These are phyloP conservation scores for Pyrenochaeta sp. DNA, from an alignment of 2,329 filamentous ascomycete genomes.

Conservation along the genomic window DNA sequence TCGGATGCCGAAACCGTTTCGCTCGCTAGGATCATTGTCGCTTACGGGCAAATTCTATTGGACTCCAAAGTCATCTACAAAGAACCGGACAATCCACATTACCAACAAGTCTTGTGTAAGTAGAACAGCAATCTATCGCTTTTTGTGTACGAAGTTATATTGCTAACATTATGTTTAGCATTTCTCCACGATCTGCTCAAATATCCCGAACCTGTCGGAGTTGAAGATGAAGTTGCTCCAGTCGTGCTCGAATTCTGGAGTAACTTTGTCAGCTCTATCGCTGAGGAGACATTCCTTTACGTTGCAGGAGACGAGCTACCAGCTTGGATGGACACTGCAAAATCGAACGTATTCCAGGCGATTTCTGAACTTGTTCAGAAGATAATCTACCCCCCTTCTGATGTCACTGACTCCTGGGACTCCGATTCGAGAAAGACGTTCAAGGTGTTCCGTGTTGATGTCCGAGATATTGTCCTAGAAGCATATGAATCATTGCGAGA, in stretches of 20 bases:
- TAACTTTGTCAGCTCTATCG: conserved; percentile 74
- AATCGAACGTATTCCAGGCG: conserved; percentile 68
- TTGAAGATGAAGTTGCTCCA: conserved; percentile 78
- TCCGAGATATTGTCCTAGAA: conserved; percentile 79
- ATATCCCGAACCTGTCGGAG: conserved; percentile 71
- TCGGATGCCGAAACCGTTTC: conserved; percentile 46
- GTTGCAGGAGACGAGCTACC: conserved; percentile 44
- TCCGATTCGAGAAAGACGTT: conserved; percentile 73
- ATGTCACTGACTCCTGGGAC: conserved; percentile 72
- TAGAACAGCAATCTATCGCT: not conserved
- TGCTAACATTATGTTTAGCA: conserved; percentile 28
- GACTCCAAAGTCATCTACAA: conserved; percentile 53
- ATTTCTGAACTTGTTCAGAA: conserved; percentile 74
- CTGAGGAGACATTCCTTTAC: conserved; percentile 59
- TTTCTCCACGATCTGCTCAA: conserved; percentile 72
- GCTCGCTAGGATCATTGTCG: conserved; percentile 47
- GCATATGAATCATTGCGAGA: conserved; percentile 67
- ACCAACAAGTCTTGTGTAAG: conserved; percentile 49
- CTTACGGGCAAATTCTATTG: conserved; percentile 45
- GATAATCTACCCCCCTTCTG: conserved; percentile 70
- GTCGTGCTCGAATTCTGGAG: conserved; percentile 83
- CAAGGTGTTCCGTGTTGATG: conserved; percentile 76
- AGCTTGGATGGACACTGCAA: conserved; percentile 67
- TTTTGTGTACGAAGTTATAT: not conserved
- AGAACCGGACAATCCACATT: conserved; percentile 53